Conservation (phyloP, 2,329 filamentous ascomycete genomes). For the Nothomitra cinnamomea region DNA sequence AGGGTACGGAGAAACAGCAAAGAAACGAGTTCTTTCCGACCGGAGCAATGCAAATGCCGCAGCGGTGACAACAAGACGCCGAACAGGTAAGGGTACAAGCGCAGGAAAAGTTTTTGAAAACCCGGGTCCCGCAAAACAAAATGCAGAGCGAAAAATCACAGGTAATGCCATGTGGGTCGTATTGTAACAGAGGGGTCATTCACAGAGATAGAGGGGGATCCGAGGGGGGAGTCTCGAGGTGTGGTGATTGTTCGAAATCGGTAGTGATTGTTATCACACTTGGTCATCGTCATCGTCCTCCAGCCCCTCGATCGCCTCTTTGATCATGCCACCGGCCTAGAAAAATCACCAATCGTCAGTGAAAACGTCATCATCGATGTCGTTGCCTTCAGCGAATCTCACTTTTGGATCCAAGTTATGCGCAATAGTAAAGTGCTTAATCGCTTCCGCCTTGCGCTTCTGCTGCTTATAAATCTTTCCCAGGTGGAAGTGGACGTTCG, state of each 20-base stretch:
- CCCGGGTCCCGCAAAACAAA: neutral
- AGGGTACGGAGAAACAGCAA: too few relatives aligned
- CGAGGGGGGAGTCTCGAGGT: neutral
- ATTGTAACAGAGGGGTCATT: neutral
- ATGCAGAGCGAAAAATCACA: neutral
- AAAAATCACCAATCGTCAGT: neutral
- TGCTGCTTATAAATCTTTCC: constrained; percentile 54
- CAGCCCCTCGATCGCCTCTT: constrained; percentile 86
- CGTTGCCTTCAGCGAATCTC: constrained; percentile 18
- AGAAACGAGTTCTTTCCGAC: too few relatives aligned
- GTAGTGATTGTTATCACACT: neutral
- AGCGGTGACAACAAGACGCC: too few relatives aligned
- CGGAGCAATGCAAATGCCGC: too few relatives aligned
- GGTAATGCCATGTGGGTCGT: neutral
- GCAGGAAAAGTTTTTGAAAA: too few relatives aligned
- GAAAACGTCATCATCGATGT: neutral
- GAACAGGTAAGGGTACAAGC: too few relatives aligned
- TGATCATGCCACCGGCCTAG: constrained; percentile 83
- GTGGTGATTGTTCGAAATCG: neutral
- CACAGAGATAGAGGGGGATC: neutral
- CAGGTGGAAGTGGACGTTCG: constrained; percentile 87
- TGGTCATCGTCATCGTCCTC: constrained; percentile 58
- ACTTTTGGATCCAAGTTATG: constrained; percentile 95
- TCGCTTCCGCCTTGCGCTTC: constrained; percentile 50
- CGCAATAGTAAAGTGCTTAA: constrained; percentile 86